Evolutionary conservation across 2,329 filamentous ascomycete species (phyloP).

Genomic region (Beauveria scarabaeidicola): DNA sequence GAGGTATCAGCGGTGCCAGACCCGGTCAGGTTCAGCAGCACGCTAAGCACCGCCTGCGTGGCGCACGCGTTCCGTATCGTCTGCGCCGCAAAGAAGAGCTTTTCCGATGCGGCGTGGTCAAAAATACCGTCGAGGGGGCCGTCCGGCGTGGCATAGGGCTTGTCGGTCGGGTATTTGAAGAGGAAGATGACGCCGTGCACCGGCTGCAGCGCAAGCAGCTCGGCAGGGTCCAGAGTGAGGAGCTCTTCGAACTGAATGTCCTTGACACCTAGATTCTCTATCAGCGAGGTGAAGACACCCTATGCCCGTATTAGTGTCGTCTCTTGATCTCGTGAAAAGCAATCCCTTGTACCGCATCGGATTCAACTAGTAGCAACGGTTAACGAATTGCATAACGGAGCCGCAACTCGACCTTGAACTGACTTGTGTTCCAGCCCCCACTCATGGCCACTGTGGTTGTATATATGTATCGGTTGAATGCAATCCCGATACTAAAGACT

Average conservation of each 20-base stretch:
- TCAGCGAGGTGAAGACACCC: slow-evolving; percentile 96
- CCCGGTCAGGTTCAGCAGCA: slow-evolving; percentile 75
- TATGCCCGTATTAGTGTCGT: slow-evolving; percentile 20
- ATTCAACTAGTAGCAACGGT: slow-evolving; percentile 55
- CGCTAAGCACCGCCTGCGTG: slow-evolving; percentile 86
- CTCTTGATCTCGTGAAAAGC: not conserved
- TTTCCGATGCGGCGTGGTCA: slow-evolving; percentile 64
- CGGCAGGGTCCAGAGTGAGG: slow-evolving; percentile 73
- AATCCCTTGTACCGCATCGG: slow-evolving; percentile 68
- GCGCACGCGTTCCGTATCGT: slow-evolving; percentile 98
- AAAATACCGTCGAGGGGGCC: slow-evolving; percentile 74
- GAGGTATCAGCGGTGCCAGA: slow-evolving; percentile 34
- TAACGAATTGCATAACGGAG: slow-evolving; percentile 13
- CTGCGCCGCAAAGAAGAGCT: slow-evolving; percentile 89
- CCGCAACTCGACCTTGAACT: slow-evolving; percentile 20
- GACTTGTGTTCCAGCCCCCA: slow-evolving; percentile 90
- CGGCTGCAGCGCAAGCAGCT: slow-evolving; percentile 61
- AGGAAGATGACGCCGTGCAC: slow-evolving; percentile 97
- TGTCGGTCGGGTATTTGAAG: slow-evolving; percentile 83
- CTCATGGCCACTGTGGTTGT: slow-evolving; percentile 42
- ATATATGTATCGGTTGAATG: not conserved
- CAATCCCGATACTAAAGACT: not conserved
- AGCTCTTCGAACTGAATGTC: slow-evolving; percentile 97
- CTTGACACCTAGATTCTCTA: slow-evolving; percentile 83
- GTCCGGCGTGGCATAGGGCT: slow-evolving; percentile 47